phyloP scores from a whole-genome alignment of 345 rosid species.

The Eucalyptus camaldulensis region DNA sequence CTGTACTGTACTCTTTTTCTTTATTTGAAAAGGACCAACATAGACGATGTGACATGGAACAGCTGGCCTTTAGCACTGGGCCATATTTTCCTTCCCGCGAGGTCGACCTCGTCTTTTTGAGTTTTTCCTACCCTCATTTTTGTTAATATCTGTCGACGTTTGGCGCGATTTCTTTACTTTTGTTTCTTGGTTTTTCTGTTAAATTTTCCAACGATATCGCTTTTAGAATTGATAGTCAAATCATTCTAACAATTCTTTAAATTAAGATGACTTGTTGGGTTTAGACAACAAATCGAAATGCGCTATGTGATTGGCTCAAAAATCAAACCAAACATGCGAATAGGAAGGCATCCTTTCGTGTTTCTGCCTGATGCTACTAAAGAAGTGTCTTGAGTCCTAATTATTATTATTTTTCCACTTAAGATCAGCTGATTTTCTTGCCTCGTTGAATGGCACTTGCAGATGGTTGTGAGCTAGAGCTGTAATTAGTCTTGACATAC shows the following conservation, averaged over 20 bases:
- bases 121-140: neutral
- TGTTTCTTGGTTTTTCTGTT: neutral
- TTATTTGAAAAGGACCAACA: neutral
- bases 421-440: neutral
- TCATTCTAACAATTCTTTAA: neutral
- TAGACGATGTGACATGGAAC: neutral
- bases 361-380: neutral
- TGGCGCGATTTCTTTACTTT: neutral
- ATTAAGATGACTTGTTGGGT: neutral
- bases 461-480: neutral
- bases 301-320: neutral
- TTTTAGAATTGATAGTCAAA: neutral
- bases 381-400: neutral
- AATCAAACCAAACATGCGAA: neutral
- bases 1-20: neutral
- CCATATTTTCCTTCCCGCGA: neutral
- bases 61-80: neutral
- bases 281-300: neutral
- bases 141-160: neutral
- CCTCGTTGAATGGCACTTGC: neutral
- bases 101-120: neutral
- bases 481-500: neutral
- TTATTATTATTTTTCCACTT: neutral
- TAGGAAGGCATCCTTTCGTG: neutral
- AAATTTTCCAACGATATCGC: neutral